Evolutionary conservation across 176 grass and related monocot species (phyloP).

Genomic region (Typha latifolia): DNA sequence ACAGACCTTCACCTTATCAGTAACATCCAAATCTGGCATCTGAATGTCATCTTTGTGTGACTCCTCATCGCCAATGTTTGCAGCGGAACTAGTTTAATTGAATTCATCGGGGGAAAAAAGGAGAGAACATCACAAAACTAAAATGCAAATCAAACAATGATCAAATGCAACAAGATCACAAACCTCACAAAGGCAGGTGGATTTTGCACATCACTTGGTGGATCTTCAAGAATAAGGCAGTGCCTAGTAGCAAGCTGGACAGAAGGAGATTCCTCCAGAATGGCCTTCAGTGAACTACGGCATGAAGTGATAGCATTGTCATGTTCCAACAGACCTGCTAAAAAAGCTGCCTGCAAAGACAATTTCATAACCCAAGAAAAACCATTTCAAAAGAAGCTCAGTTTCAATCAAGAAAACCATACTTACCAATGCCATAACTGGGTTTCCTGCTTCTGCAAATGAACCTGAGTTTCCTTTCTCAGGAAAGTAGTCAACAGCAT

Average conservation of each 20-base stretch:
- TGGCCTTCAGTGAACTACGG: conserved; percentile 82
- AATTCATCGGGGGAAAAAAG: background rate
- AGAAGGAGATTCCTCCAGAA: conserved; percentile 66
- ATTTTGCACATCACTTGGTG: conserved; percentile 56
- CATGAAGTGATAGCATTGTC: conserved; percentile 47
- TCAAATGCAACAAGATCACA: conserved; percentile 4
- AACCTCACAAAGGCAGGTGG: conserved; percentile 41
- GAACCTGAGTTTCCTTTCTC: conserved; percentile 54
- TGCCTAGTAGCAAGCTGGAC: conserved; percentile 90
- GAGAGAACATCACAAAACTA: background rate
- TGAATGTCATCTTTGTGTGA: conserved; percentile 36
- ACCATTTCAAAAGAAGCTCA: background rate
- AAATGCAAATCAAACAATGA: background rate
- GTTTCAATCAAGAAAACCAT: background rate
- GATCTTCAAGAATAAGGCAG: conserved; percentile 88
- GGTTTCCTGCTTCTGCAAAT: conserved; percentile 88
- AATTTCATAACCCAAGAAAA: conserved; percentile 10
- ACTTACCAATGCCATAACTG: conserved; percentile 90
- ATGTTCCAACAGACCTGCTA: conserved; percentile 62
- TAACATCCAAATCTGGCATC: conserved; percentile 21
- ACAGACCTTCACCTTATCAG: conserved; percentile 26
- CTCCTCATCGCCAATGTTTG: conserved; percentile 30
- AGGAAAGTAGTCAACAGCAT: conserved; percentile 61
- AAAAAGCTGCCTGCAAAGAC: conserved; percentile 71
- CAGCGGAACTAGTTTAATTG: conserved; percentile 30